These are phyloP conservation scores for Phytophthora europaea DNA, from an alignment of 352 stramenopile species.

Conservation along the genomic window DNA sequence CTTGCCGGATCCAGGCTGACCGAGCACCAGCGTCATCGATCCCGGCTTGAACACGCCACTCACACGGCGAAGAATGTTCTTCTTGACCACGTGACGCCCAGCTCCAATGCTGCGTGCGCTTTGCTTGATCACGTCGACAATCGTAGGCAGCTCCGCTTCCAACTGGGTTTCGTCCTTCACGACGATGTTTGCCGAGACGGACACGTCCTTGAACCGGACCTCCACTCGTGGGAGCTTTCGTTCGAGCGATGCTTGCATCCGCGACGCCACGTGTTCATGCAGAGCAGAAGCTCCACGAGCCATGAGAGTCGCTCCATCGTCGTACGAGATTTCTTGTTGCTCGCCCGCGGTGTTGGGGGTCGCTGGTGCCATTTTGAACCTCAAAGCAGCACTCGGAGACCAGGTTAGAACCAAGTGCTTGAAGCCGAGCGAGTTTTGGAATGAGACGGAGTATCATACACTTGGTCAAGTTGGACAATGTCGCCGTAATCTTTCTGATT, in stretches of 20 bases:
- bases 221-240: conserved; percentile 44
- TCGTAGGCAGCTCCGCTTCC: conserved; percentile 47
- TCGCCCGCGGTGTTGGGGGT: background rate
- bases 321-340: conserved; percentile 3
- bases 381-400: background rate
- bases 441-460: background rate
- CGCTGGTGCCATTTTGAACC: conserved; percentile 3
- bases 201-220: conserved; percentile 52
- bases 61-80: conserved; percentile 44
- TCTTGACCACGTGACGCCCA: conserved; percentile 34
- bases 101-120: conserved; percentile 16
- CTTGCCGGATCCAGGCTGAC: conserved; percentile 31
- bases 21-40: conserved; percentile 31
- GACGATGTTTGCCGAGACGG: conserved; percentile 33
- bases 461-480: too few species aligned
- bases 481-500: background rate
- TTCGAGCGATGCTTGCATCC: conserved; percentile 31
- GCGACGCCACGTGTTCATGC: conserved; percentile 30
- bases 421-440: conserved; percentile 9
- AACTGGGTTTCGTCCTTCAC: conserved; percentile 26
- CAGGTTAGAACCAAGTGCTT: background rate
- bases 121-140: conserved; percentile 40
- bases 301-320: conserved; percentile 27
- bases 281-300: conserved; percentile 32
- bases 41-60: conserved; percentile 38